These are phyloP conservation scores for Fagopyrum homotropicum DNA, from an alignment of 148 eudicot genomes.

Conservation along the genomic window DNA sequence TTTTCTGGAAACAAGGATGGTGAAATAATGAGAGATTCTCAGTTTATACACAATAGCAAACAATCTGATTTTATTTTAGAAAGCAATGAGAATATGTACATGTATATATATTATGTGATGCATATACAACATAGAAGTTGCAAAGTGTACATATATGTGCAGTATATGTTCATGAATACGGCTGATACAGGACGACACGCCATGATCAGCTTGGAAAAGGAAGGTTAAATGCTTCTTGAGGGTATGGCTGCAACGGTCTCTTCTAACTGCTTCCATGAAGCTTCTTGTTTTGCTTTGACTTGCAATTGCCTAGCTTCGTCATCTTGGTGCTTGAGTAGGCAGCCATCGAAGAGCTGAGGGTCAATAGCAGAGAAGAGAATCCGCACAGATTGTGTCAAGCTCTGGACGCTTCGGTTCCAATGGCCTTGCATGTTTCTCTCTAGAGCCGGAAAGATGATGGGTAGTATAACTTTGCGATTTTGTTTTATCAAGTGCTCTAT, in stretches of 20 bases:
- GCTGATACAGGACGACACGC: no score
- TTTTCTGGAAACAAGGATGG: no score
- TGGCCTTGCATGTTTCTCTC: constrained; percentile 35
- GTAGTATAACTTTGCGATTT: constrained; percentile 34
- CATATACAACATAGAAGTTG: neutral
- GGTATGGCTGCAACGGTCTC: constrained; percentile 19
- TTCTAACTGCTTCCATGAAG: constrained; percentile 36
- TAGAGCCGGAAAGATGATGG: constrained; percentile 34
- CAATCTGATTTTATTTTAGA: neutral
- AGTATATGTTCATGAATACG: no score
- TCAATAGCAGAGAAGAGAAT: constrained; percentile 34
- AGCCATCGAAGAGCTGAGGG: constrained; percentile 33
- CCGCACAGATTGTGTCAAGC: constrained; percentile 35
- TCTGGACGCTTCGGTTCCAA: constrained; percentile 44
- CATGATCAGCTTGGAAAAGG: no score
- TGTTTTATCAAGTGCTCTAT: constrained; percentile 35
- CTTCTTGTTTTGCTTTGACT: constrained; percentile 26
- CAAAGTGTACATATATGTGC: no score
- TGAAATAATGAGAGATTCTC: no score
- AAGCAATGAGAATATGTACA: neutral
- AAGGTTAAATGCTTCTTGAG: neutral
- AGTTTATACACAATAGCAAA: neutral
- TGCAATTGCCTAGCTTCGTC: constrained; percentile 30
- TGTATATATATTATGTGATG: neutral
- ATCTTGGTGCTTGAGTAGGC: constrained; percentile 32